Base-by-base conservation (phyloP, 352 stramenopile species). In the Phytopythium cucurbitacearum region DNA sequence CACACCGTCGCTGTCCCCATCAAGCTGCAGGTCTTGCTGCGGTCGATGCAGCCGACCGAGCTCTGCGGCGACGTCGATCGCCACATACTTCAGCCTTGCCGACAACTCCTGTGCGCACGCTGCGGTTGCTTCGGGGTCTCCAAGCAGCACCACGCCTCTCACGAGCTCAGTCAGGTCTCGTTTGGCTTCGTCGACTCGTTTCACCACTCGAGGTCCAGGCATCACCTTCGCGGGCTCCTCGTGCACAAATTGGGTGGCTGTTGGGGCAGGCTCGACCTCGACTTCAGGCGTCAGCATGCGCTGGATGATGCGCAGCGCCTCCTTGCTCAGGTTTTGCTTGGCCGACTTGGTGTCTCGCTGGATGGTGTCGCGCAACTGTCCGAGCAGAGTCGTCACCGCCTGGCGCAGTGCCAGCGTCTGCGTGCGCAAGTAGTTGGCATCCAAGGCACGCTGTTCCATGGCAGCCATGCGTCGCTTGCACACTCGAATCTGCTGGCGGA, bases 271-370 rank as follows among this genome's bases (percentile, higher is more conserved):
- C 21, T 28, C 21, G 21, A 28, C 21, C 21, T 28, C 21, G 21
- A 28, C 21, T 28, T 28, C 21, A 28, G 21, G 21, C 21, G 21
- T 28, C 21, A 28, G 21, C 21, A 28, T 44, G 3, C 35, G 48
- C 48, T 53, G 48, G 36, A 80, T 45, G 33, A 80, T 56, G 13
- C 53, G 56, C 16, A 85, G 7, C 13, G 69, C 47, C 47, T 86
- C 77, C 37, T 85, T 89, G 54, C 77, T 87, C 9, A 85, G 38
- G 36, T 41, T 68, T 47, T 85, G 78, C 53, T 87, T 87, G 1
- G 59, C 48, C 5, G 75, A 80, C 48, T 89, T 89, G 7, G 67
- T 80, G 37, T 89, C 79, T 21, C 63, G 62, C 38, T 72, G 32
- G 36, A 89, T 64, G 1, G 72, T 59, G 21, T 86, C 79, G 3